These are phyloP conservation scores for Yarrowia divulgata DNA, from an alignment of 805 yeast species.

Conservation along the genomic window DNA sequence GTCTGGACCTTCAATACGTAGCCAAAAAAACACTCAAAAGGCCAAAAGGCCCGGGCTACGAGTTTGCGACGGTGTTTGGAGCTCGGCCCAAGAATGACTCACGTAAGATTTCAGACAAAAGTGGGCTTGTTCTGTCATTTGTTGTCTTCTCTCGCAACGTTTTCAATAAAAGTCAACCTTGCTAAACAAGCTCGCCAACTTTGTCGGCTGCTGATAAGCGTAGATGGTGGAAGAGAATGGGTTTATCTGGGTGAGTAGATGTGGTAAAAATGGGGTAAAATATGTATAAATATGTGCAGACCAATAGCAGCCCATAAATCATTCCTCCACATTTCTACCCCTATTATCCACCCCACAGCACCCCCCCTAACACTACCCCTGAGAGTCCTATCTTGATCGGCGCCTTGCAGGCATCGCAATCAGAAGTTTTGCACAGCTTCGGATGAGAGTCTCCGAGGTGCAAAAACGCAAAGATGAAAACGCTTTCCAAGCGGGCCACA, in stretches of 20 bases:
- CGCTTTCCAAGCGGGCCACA: neutral
- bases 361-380: neutral
- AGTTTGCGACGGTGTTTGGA: neutral
- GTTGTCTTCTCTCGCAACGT: neutral
- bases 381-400: slow-evolving; percentile 3
- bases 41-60: neutral
- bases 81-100: too few relatives aligned
- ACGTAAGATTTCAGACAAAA: too few relatives aligned
- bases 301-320: too few relatives aligned
- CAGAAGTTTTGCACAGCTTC: neutral
- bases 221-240: too few relatives aligned
- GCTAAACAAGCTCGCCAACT: too few relatives aligned
- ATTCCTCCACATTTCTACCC: too few relatives aligned
- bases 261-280: too few relatives aligned
- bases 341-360: too few relatives aligned
- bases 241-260: too few relatives aligned
- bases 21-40: neutral
- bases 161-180: slow-evolving; percentile 1
- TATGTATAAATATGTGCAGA: too few relatives aligned
- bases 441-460: neutral
- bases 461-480: neutral
- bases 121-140: too few relatives aligned
- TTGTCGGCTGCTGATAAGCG: too few relatives aligned
- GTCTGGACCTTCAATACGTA: neutral
- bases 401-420: slow-evolving; percentile 28